phyloP scores from a whole-genome alignment of 306 rosid genomes.

The Quercus glauca region DNA sequence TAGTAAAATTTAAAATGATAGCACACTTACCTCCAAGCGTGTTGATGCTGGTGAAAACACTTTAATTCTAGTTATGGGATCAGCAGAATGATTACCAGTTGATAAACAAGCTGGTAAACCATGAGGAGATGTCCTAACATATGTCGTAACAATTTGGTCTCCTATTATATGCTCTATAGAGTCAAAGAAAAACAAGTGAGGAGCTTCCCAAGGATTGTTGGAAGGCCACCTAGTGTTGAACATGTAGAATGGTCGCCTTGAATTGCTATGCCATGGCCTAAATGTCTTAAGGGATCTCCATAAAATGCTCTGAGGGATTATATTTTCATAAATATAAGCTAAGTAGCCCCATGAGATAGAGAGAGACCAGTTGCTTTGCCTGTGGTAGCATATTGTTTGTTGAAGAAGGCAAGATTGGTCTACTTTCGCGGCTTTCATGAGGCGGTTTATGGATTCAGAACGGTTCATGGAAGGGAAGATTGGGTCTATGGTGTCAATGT shows the following conservation, averaged over 20 bases:
- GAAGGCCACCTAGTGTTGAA: slow-evolving; percentile 38
- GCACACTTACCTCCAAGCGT: slow-evolving; percentile 22
- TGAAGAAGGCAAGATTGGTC: slow-evolving; percentile 45
- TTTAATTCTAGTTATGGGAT: slow-evolving; percentile 28
- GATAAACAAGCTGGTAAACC: slow-evolving; percentile 30
- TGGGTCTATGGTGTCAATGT: slow-evolving; percentile 42
- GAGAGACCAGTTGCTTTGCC: slow-evolving; percentile 40
- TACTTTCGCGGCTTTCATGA: slow-evolving; percentile 30
- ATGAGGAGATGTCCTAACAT: slow-evolving; percentile 24
- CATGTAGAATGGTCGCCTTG: slow-evolving; percentile 33
- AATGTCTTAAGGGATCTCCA: slow-evolving; percentile 43
- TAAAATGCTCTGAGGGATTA: slow-evolving; percentile 31
- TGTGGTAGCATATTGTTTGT: slow-evolving; percentile 52
- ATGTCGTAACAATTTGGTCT: slow-evolving; percentile 18
- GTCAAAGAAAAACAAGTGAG: slow-evolving; percentile 38
- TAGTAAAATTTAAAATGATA: background rate
- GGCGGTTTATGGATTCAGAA: slow-evolving; percentile 33
- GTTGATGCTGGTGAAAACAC: slow-evolving; percentile 28
- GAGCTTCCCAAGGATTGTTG: slow-evolving; percentile 41
- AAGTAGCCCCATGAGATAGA: slow-evolving; percentile 60
- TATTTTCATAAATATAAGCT: slow-evolving; percentile 35
- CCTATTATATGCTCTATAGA: slow-evolving; percentile 3
- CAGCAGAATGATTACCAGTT: slow-evolving; percentile 36
- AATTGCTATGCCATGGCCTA: slow-evolving; percentile 12
- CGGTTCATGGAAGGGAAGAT: slow-evolving; percentile 47